Evolutionary conservation across 2,329 filamentous ascomycete genomes (phyloP).

Genomic region (Verticillium nonalfalfae): DNA sequence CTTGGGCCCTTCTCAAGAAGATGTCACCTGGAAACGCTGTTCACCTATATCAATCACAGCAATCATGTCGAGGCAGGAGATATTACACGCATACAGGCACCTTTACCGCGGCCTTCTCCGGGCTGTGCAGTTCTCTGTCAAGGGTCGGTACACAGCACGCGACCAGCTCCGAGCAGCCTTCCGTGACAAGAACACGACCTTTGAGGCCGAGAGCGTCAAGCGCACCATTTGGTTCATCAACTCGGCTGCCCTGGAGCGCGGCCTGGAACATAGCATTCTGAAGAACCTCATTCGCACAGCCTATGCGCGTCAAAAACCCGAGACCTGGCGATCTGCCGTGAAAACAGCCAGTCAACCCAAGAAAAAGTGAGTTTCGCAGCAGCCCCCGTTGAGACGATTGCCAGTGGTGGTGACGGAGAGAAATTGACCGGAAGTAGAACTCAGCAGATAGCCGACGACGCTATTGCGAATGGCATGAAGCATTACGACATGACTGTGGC

Average conservation of each 20-base stretch:
- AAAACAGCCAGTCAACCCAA: not conserved
- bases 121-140: conserved; percentile 66
- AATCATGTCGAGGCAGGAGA: conserved; percentile 28
- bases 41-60: not conserved
- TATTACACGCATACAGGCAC: conserved; percentile 62
- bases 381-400: no score
- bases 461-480: conserved; percentile 33
- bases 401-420: not conserved
- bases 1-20: no score
- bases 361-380: conserved; percentile 10
- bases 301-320: conserved; percentile 25
- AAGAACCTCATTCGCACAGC: conserved; percentile 57
- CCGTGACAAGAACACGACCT: conserved; percentile 35
- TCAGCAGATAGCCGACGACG: conserved; percentile 5
- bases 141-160: conserved; percentile 56
- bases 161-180: conserved; percentile 56
- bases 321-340: conserved; percentile 14
- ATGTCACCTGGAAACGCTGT: no score
- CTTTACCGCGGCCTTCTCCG: conserved; percentile 62
- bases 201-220: conserved; percentile 45
- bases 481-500: conserved; percentile 64
- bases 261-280: conserved; percentile 66
- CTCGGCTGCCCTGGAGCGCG: conserved; percentile 55
- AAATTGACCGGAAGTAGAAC: conserved; percentile 1
- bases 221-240: conserved; percentile 67